Percentiles rank a stretch among this genome's conserved stretches.
phyloP scores from a whole-genome alignment of 352 stramenopile genomes.

The Phytophthora vignae region DNA sequence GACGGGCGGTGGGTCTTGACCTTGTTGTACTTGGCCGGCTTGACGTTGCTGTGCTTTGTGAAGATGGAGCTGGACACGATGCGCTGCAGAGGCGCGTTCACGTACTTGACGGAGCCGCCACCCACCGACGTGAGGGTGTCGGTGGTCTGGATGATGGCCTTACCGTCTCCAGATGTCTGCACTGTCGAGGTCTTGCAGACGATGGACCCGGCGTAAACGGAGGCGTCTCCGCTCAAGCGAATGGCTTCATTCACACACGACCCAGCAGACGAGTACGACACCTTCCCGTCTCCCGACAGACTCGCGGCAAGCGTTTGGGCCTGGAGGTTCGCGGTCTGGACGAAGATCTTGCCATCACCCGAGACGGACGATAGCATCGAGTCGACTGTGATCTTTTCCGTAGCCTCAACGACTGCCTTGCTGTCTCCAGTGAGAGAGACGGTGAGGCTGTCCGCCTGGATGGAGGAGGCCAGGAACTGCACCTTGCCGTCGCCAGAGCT shows the following conservation, averaged over 20 bases:
- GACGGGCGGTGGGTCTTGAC: slow-evolving; percentile 27
- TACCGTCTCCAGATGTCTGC: slow-evolving; percentile 26
- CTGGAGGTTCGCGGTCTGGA: slow-evolving; percentile 31
- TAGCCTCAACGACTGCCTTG: slow-evolving; percentile 19
- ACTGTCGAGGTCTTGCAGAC: slow-evolving; percentile 34
- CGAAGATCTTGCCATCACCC: slow-evolving; percentile 35
- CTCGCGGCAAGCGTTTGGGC: slow-evolving; percentile 18
- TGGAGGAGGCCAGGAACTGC: slow-evolving; percentile 35
- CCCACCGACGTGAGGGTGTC: slow-evolving; percentile 33
- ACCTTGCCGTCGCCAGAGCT: slow-evolving; percentile 28
- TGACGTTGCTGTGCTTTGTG: slow-evolving; percentile 40
- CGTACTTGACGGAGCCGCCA: slow-evolving; percentile 43
- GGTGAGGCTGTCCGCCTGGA: slow-evolving; percentile 21
- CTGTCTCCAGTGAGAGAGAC: slow-evolving; percentile 23
- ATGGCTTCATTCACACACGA: slow-evolving; percentile 31
- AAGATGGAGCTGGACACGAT: slow-evolving; percentile 33
- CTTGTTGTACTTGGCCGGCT: slow-evolving; percentile 38
- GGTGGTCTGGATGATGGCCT: slow-evolving; percentile 38
- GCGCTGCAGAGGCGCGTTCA: slow-evolving; percentile 31
- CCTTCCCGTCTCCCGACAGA: slow-evolving; percentile 31
- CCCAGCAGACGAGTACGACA: slow-evolving; percentile 31
- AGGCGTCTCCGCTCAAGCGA: slow-evolving; percentile 26
- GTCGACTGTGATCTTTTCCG: slow-evolving; percentile 22
- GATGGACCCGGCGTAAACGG: slow-evolving; percentile 35
- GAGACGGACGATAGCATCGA: slow-evolving; percentile 22